Evolutionary conservation across 2,329 filamentous ascomycete genomes (phyloP), one percentile per base, ranked within the genome.

Genomic region (Lecanosticta acicola): DNA sequence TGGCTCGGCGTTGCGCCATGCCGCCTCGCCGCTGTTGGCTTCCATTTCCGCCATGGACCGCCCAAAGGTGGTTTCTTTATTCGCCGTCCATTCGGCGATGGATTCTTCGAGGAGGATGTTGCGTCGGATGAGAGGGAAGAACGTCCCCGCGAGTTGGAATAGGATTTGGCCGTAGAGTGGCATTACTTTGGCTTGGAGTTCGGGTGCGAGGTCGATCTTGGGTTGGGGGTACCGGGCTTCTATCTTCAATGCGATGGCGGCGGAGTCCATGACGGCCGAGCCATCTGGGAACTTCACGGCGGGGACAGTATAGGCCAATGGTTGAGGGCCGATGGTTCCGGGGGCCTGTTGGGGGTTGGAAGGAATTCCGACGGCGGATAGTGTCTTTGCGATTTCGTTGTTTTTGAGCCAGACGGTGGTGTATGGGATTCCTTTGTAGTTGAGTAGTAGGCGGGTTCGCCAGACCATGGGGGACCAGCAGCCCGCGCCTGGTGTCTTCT

Each of bases 391-490:
- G 17, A 57, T 50, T 1, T 53, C 44, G 10, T 34, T 32, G 38
- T 53, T 40, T 10, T 36, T 39, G 34, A 57, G 24, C 39, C 39
- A 55, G 16, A 40, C 20, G 10, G 54, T 53, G 13, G 32, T 50
- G 52, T 57, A 57, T 3, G 54, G 48, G 26, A 57, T 46, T 9
- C 41, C 38, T 36, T 57, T 57, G 50, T 51, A 57, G 46, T 57
- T 57, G 17, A 57, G 50, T 44, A 86, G 64, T 45, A 86, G 64
- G 1, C 83, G 80, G 82, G 81, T 79, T 65, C 83, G 85, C 82
- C 81, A 86, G 0, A 82, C 77, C 60, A 87, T 87, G 38, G 76
- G 66, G 1, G 81, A 83, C 83, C 83, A 87, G 43, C 68, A 59
- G 8, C 65, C 66, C 37, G 68, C 63, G 16, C 34, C 38, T 18